Evolutionary conservation across 2,329 filamentous ascomycete genomes (phyloP).

Genomic region (Colletotrichum plurivorum): DNA sequence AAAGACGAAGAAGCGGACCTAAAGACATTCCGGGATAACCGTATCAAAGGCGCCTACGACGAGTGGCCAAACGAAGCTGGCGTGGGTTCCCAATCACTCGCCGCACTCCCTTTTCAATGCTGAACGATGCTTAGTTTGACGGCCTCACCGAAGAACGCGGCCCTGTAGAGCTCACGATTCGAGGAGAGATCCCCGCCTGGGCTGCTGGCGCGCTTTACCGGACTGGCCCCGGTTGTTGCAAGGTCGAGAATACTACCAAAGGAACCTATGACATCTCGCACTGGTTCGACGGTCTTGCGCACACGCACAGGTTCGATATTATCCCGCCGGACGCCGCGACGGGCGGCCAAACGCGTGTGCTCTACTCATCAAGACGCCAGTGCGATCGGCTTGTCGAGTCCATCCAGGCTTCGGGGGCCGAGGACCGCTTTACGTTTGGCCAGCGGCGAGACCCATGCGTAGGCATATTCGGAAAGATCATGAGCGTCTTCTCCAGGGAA

Average conservation of each 20-base stretch:
- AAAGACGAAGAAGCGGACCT: constrained; percentile 33
- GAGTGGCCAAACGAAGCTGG: constrained; percentile 65
- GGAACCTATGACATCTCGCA: constrained; percentile 76
- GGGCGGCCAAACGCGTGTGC: constrained; percentile 59
- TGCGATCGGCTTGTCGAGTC: constrained; percentile 73
- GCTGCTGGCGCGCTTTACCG: constrained; percentile 80
- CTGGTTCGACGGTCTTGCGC: constrained; percentile 86
- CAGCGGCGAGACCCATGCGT: constrained; percentile 82
- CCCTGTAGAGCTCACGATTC: constrained; percentile 74
- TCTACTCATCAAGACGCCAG: constrained; percentile 80
- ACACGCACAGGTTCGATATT: constrained; percentile 82
- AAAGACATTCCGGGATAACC: constrained; percentile 34
- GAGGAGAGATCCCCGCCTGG: constrained; percentile 78
- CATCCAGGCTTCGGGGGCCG: constrained; percentile 71
- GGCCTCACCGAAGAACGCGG: constrained; percentile 75
- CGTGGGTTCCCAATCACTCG: constrained; percentile 47
- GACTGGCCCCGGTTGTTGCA: constrained; percentile 78
- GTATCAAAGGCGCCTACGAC: constrained; percentile 51
- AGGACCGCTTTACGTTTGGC: constrained; percentile 74
- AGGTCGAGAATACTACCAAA: constrained; percentile 69
- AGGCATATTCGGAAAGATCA: constrained; percentile 79
- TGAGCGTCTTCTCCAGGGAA: constrained; percentile 67
- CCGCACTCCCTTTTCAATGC: background rate
- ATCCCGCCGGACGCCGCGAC: constrained; percentile 51
- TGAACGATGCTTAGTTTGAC: constrained; percentile 69